Base-by-base conservation (phyloP, 164 flowering plant genomes). In the Kalanchoe fedtschenkoi region DNA sequence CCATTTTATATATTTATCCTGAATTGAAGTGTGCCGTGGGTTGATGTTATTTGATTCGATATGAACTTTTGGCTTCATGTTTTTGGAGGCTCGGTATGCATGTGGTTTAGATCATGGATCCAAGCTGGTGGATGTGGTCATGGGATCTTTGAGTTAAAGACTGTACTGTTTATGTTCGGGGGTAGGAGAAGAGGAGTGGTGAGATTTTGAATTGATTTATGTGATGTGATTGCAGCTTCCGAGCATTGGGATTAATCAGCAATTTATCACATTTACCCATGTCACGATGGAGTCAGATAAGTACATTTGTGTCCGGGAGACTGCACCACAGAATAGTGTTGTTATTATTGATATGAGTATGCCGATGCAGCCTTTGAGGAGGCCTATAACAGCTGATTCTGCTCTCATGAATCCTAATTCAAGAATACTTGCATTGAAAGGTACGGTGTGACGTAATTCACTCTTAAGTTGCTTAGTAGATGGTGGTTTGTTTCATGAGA, bases 221-320 rank as follows among this genome's bases (percentile, higher is more conserved):
- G 6, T 51, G 32, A 47, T 47, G 54, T 47, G 29, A 22, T 51
- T 51, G 81, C 89, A 95, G 99, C 68, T 95, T 47, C 77, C 95
- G 15, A 83, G 87, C 73, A 59, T 91, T 68, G 99, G 99, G 67
- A 89, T 95, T 53, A 88, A 78, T 80, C 92, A 82, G 1, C 97
- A 95, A 67, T 89, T 89, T 57, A 91, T 95, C 60, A 95, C 97
- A 2, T 95, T 95, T 55, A 95, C 97, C 0, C 89, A 95, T 74
- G 99, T 95, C 1, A 95, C 99, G 0, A 95, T 95, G 99, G 99
- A 95, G 65, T 95, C 97, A 0, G 99, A 91, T 55, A 95, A 89
- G 84, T 95, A 84, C 63, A 91, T 95, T 17, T 91, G 99, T 69
- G 97, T 95, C 15, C 64, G 99, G 16, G 99, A 95, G 72, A 95